Evolutionary conservation across 495 filamentous ascomycete genomes (phyloP).

Genomic region (Recurvomyces mirabilis): DNA sequence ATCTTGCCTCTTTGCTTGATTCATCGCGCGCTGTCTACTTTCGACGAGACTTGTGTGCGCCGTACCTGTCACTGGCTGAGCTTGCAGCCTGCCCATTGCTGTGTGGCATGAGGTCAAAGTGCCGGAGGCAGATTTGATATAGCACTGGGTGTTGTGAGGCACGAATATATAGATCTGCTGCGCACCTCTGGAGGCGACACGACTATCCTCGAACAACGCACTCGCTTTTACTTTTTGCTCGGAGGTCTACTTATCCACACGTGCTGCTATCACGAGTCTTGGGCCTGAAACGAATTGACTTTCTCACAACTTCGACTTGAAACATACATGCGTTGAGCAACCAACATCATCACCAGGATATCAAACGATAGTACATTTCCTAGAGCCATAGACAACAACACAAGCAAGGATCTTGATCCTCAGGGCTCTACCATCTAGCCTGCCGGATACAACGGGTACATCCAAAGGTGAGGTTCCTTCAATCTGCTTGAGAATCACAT

Average conservation of each 20-base stretch:
- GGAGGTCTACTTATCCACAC: slow-evolving; percentile 2
- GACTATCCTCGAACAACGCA: background rate
- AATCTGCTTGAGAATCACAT: too few species aligned
- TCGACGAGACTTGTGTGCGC: slow-evolving; percentile 18
- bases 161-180: slow-evolving; percentile 10
- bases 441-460: too few species aligned
- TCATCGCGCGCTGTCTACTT: slow-evolving; percentile 16
- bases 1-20: slow-evolving; percentile 19
- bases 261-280: background rate
- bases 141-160: background rate
- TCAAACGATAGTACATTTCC: background rate
- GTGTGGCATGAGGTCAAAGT: too few species aligned
- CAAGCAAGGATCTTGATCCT: too few species aligned
- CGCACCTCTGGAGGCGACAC: background rate
- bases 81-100: background rate
- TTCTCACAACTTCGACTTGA: too few species aligned
- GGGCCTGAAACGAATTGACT: too few species aligned
- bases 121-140: slow-evolving; percentile 1
- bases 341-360: background rate
- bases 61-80: slow-evolving; percentile 19
- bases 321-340: too few species aligned
- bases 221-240: background rate
- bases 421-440: too few species aligned
- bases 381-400: background rate
- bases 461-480: background rate